These are phyloP conservation scores for Nannochloropsis oceanica DNA, from an alignment of 108 stramenopile species.

Conservation along the genomic window DNA sequence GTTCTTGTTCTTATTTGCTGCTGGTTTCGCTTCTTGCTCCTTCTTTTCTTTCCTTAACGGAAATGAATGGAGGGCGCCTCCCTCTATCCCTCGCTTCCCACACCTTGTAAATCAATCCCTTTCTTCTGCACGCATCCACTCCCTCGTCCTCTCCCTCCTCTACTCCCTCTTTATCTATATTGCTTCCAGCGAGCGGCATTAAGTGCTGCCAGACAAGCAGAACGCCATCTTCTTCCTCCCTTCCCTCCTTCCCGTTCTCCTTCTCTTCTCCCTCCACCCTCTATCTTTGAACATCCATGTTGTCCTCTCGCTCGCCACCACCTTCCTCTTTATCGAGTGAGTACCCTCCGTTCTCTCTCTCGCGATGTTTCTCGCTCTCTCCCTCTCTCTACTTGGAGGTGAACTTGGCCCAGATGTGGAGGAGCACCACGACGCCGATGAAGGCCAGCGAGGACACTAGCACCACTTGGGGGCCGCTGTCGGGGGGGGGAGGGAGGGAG, in stretches of 20 bases:
- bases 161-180: background rate
- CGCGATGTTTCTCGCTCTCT: too few species aligned
- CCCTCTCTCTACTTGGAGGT: too few species aligned
- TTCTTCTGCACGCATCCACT: background rate
- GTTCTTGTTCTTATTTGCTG: background rate
- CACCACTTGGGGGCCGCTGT: constrained; percentile 16
- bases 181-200: background rate
- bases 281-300: background rate
- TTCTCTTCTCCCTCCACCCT: background rate
- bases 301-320: background rate
- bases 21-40: background rate
- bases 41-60: background rate
- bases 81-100: background rate
- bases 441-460: constrained; percentile 23
- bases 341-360: background rate
- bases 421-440: constrained; percentile 29
- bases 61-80: too few species aligned
- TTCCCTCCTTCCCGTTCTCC: too few species aligned
- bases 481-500: background rate
- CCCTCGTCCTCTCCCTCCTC: background rate
- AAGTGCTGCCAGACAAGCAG: too few species aligned
- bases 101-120: background rate
- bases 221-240: too few species aligned
- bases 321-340: too few species aligned
- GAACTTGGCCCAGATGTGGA: constrained; percentile 35